These are phyloP conservation scores for Coemansia furcata DNA, from an alignment of 192 early-diverging fungal genomes.

Conservation along the genomic window DNA sequence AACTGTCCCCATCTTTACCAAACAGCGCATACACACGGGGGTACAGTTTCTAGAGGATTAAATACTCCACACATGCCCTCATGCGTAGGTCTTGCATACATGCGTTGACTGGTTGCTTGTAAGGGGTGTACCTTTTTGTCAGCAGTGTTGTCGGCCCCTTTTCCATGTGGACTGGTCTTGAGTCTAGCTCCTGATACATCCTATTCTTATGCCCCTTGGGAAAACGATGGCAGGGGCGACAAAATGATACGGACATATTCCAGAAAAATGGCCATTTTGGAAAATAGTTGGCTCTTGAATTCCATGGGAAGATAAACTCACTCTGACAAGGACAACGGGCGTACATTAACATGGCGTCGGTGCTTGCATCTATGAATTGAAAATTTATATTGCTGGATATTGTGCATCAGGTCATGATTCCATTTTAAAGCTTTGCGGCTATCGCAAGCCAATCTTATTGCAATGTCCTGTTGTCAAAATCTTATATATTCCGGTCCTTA, in stretches of 20 bases:
- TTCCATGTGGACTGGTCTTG: neutral
- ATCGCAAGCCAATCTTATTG: neutral
- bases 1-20: neutral
- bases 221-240: neutral
- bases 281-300: neutral
- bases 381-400: neutral
- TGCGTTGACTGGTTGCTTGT: neutral
- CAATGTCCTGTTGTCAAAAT: neutral
- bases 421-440: neutral
- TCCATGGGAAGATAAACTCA: neutral
- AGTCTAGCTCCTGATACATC: neutral
- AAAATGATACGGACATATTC: neutral
- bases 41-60: neutral
- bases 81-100: slow-evolving; percentile 3
- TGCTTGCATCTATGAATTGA: neutral
- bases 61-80: neutral
- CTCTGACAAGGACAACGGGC: neutral
- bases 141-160: neutral
- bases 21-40: neutral
- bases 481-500: neutral
- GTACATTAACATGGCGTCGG: neutral
- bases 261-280: neutral
- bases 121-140: neutral
- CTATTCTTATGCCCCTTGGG: neutral
- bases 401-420: neutral